Evolutionary conservation across 495 filamentous ascomycete species (phyloP).

Genomic region (Staphylotrichum longicolle): DNA sequence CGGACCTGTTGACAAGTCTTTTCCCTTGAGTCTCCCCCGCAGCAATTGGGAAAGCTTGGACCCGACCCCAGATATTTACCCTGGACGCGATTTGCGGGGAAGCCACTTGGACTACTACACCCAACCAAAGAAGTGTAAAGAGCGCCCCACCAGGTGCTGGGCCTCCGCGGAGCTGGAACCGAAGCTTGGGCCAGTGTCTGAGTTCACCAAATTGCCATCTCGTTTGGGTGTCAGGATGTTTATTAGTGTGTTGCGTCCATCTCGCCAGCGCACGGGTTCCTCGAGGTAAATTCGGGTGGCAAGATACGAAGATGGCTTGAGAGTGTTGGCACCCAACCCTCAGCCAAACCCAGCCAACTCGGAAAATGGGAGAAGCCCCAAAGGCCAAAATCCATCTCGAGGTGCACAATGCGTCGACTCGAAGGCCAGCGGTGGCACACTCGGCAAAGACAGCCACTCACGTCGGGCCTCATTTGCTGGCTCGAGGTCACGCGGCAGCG

Average conservation of each 20-base stretch:
- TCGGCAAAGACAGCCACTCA: constrained; percentile 9
- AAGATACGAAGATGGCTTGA: no score
- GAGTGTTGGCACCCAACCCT: no score
- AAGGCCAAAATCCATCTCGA: no score
- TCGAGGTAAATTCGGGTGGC: no score
- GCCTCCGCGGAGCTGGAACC: constrained; percentile 8
- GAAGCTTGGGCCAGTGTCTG: background rate
- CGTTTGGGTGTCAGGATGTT: no score
- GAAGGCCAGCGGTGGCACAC: background rate
- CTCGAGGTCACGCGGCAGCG: background rate
- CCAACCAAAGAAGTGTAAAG: no score
- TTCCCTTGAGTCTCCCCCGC: no score
- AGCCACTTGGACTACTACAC: background rate
- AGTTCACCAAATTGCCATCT: no score
- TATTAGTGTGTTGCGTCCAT: background rate
- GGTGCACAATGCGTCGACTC: background rate
- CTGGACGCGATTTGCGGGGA: constrained; percentile 1
- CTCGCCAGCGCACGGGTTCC: background rate
- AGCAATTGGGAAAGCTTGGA: background rate
- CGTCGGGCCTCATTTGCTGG: background rate
- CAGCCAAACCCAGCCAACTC: no score
- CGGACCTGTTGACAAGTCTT: background rate
- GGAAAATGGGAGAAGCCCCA: no score
- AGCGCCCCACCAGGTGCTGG: background rate
- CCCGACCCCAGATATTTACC: background rate